Evolutionary conservation across 2,329 filamentous ascomycete genomes (phyloP), one percentile per base, ranked within the genome.

Genomic region (Thermothelomyces thermophilus): DNA sequence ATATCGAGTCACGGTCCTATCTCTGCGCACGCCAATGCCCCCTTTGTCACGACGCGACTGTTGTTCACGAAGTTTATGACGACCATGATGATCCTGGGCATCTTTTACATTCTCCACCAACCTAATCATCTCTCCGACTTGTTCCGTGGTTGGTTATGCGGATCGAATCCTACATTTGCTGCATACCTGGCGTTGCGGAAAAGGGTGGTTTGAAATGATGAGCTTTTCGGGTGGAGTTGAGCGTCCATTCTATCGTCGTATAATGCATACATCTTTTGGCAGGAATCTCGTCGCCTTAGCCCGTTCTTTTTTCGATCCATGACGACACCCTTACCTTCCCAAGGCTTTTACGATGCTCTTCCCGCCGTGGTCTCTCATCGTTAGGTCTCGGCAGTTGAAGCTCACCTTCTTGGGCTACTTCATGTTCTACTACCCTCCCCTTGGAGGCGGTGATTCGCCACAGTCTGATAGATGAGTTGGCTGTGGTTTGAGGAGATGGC

Each of bases 41-140:
- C 19, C 33, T 35, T 19, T 26, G n/a, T 46, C 20, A 34, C 36
- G 34, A 19, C 10, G 37, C 43, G 43, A 34, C 22, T 6, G 45
- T 45, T 39, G 43, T 42, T 52, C 43, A 54, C 34, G 49, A 52
- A 31, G 30, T 31, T 52, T 51, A 54, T n/a, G 52, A 54, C 46
- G 52, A 50, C 24, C 37, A 50, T 33, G 47, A 53, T 31, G 20
- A 30, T 17, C 19, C 24, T 4, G 24, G 30, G 24, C 26, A 19
- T 13, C 14, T 16, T 19, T 44, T 9, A 13, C 31, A 11, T n/a
- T 41, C 17, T 37, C 14, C 41, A 20, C 5, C 19, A 19, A 24
- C 20, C 19, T 20, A 19, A 45, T 46, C 17, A 24, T 9, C 9
- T 24, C n/a, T 43, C 19, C 17, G 28, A 26, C 22, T 37, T 36